phyloP scores from a whole-genome alignment of 2,329 filamentous ascomycete genomes.

The Orbilia brochopaga region DNA sequence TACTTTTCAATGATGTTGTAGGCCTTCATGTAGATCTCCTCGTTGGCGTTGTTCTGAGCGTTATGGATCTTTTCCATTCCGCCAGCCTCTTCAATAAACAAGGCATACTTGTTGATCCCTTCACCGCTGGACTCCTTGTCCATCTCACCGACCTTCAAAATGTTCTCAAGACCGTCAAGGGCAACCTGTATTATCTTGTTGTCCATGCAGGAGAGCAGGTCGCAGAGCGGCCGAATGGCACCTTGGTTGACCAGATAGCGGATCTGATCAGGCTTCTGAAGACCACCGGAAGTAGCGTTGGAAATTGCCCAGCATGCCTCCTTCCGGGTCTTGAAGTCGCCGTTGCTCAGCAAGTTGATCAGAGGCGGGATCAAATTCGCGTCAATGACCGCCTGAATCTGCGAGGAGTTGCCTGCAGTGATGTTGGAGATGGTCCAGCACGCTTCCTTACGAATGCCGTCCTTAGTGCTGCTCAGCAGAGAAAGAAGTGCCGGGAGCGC shows the following conservation, averaged over 20 bases:
- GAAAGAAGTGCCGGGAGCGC: slow-evolving; percentile 90
- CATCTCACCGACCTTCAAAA: slow-evolving; percentile 98
- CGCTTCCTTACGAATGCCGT: slow-evolving; percentile 97
- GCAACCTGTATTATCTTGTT: slow-evolving; percentile 99
- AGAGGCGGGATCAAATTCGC: slow-evolving; percentile 95
- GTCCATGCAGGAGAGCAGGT: slow-evolving; percentile 92
- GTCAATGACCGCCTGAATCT: slow-evolving; percentile 96
- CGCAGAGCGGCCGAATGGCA: slow-evolving; percentile 96
- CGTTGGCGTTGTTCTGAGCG: slow-evolving; percentile 99
- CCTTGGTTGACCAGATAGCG: slow-evolving; percentile 90
- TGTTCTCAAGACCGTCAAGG: slow-evolving; percentile 96
- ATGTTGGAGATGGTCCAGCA: slow-evolving; percentile 99
- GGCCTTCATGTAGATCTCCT: slow-evolving; percentile 99
- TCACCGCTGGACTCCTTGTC: slow-evolving; percentile 89
- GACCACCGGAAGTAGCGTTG: slow-evolving; percentile 93
- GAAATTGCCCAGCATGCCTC: slow-evolving; percentile 99
- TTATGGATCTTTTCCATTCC: slow-evolving; percentile 99
- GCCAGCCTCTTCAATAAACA: slow-evolving; percentile 98
- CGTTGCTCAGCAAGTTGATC: slow-evolving; percentile 93
- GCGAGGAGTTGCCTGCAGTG: slow-evolving; percentile 94
- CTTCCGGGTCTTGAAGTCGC: slow-evolving; percentile 98
- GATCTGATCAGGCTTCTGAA: slow-evolving; percentile 99
- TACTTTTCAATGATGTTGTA: slow-evolving; percentile 99
- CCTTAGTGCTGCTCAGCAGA: slow-evolving; percentile 93
- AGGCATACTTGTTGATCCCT: slow-evolving; percentile 90